Percentiles rank a stretch among this genome's conserved stretches.
These are phyloP conservation scores for Arachis stenosperma DNA, from an alignment of 306 rosid species.

Conservation along the genomic window DNA sequence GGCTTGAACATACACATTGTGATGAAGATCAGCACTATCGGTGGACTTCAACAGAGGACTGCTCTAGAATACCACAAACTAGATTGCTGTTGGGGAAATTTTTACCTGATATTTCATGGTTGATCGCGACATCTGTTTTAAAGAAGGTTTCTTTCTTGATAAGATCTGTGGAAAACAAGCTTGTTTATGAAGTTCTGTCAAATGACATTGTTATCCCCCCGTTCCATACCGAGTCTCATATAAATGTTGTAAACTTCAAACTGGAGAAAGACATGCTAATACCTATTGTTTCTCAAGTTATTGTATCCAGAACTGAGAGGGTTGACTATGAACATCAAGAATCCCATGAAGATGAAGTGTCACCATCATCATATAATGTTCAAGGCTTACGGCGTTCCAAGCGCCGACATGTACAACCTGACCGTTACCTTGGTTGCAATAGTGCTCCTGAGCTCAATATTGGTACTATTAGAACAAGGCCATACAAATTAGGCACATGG, in stretches of 20 bases:
- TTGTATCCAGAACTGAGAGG: constrained; percentile 34
- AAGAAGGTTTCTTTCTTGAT: constrained; percentile 62
- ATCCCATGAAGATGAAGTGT: constrained; percentile 37
- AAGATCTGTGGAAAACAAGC: constrained; percentile 70
- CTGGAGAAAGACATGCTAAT: constrained; percentile 51
- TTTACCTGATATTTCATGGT: constrained; percentile 76
- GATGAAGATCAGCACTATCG: constrained; percentile 56
- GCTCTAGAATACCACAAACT: constrained; percentile 57
- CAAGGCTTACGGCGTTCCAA: constrained; percentile 80
- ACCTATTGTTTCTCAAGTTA: constrained; percentile 56
- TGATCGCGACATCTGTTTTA: constrained; percentile 64
- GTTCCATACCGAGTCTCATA: constrained; percentile 38
- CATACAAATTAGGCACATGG: constrained; percentile 47
- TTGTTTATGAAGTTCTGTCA: constrained; percentile 69
- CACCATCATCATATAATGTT: constrained; percentile 42
- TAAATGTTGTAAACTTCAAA: constrained; percentile 60
- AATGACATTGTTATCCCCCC: constrained; percentile 35
- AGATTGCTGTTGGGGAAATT: constrained; percentile 73
- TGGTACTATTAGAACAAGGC: constrained; percentile 61
- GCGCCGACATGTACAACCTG: constrained; percentile 82
- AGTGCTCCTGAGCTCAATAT: constrained; percentile 53
- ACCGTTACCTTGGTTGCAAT: constrained; percentile 77
- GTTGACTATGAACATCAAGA: constrained; percentile 31
- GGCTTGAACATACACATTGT: constrained; percentile 51
- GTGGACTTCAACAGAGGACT: constrained; percentile 77